Evolutionary conservation across 768 basidiomycete species (phyloP), one percentile per base, ranked within the genome.

Genomic region (Hygrophorus russula): DNA sequence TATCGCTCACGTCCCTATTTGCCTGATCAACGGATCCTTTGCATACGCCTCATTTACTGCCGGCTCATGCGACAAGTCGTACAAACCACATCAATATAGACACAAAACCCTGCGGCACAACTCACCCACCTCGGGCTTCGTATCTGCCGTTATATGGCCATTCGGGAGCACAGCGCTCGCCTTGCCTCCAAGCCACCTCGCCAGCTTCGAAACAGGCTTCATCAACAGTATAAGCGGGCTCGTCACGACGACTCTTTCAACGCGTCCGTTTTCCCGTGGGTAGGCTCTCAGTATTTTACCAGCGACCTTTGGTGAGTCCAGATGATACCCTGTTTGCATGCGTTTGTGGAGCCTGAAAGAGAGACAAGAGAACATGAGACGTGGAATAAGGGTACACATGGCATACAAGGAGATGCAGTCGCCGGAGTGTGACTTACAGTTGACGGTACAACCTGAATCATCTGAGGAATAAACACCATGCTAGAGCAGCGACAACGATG

Each of bases 141-240:
- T 63, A 2, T 61, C 59, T 2, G 81, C 74, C 2, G 80, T 65
- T 39, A 87, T 64, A n/a, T 68, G 58, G 15, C 65, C 45, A 43
- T 70, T 62, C 1, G 85, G 85, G 1, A 67, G 37, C 13, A 84
- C n/a, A 3, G 50, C 44, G 43, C 71, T 71, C 1, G 66, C 62
- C 52, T 66, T 66, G 2, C 69, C 64, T 2, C 78, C 83, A 28
- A 74, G 47, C 68, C 71, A 74, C 19, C 74, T 73, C 28, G 68
- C 36, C 0, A 71, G 20, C 48, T 70, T 75, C 1, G 69, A 56
- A 2, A 76, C 74, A 0, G 85, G 84, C 3, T 67, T 64, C 1
- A 83, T 65, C 55, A 82, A 76, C 2, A 62, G 62, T 40, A 90
- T 65, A 24, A 85, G 63, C 2, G 87, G 86, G 45, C 82, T 81